Percentiles rank a stretch among this genome's conserved stretches.
These are phyloP conservation scores for Auricularia sp. DNA, from an alignment of 768 basidiomycete species.

Conservation along the genomic window DNA sequence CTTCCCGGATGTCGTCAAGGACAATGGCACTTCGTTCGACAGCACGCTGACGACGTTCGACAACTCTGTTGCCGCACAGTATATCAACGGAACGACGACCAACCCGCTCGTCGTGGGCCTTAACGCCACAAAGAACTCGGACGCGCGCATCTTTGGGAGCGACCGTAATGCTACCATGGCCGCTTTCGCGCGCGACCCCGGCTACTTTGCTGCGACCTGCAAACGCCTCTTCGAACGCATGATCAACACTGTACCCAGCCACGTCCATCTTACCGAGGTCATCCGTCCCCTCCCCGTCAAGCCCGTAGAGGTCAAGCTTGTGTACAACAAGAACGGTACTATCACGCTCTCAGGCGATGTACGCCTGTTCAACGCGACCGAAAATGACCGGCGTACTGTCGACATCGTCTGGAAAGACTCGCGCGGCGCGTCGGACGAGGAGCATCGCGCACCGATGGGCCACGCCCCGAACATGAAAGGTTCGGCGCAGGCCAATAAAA, in stretches of 20 bases:
- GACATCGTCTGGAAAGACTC: not conserved
- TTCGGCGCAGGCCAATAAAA: not conserved
- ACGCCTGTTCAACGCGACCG: not conserved
- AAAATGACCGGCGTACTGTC: not conserved
- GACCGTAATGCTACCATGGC: slow-evolving; percentile 34
- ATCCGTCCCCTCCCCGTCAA: slow-evolving; percentile 7
- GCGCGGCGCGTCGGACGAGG: not conserved
- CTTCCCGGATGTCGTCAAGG: slow-evolving; percentile 32
- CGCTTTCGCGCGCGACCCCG: slow-evolving; percentile 19
- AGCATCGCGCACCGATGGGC: not conserved
- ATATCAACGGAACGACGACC: slow-evolving; percentile 28
- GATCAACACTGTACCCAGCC: slow-evolving; percentile 37
- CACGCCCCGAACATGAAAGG: not conserved
- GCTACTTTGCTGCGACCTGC: slow-evolving; percentile 31
- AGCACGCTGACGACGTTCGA: slow-evolving; percentile 3
- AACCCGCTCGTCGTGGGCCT: slow-evolving; percentile 29
- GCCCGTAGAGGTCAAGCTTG: not conserved
- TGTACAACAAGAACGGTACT: not conserved
- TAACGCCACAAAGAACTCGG: slow-evolving; percentile 29
- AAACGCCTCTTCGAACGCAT: slow-evolving; percentile 31
- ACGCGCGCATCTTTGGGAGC: slow-evolving; percentile 29
- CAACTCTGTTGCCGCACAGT: slow-evolving; percentile 23
- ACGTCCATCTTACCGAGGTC: slow-evolving; percentile 35
- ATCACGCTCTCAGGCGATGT: not conserved
- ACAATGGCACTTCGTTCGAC: slow-evolving; percentile 5